Evolutionary conservation across 2,329 filamentous ascomycete species (phyloP).

Genomic region (Talaromyces marneffei): DNA sequence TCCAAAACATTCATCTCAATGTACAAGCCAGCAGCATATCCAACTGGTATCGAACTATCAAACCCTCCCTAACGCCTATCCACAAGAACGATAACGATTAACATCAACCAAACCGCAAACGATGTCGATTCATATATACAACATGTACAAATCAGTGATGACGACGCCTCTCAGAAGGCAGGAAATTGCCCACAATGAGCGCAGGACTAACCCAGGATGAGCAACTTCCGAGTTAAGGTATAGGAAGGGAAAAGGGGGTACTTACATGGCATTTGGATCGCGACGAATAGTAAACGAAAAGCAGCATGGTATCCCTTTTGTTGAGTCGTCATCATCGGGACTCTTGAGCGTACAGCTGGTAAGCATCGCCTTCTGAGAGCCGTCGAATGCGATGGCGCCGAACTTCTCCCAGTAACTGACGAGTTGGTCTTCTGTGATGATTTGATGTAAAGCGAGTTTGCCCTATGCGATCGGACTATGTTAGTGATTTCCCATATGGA

Average conservation of each 20-base stretch:
- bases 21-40: background rate
- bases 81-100: background rate
- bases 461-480: conserved; percentile 52
- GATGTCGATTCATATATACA: background rate
- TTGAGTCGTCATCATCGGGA: conserved; percentile 62
- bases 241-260: conserved; percentile 5
- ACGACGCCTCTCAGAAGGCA: conserved; percentile 68
- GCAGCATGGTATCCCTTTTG: conserved; percentile 79
- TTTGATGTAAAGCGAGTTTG: conserved; percentile 90
- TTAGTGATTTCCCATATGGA: background rate
- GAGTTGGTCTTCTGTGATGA: conserved; percentile 87
- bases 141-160: conserved; percentile 18
- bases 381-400: conserved; percentile 93
- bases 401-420: conserved; percentile 99
- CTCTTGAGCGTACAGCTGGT: conserved; percentile 90
- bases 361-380: conserved; percentile 85
- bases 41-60: conserved; percentile 2
- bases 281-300: conserved; percentile 96
- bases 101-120: background rate
- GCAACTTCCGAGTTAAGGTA: too few species aligned
- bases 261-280: conserved; percentile 94
- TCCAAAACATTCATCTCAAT: background rate
- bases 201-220: conserved; percentile 61
- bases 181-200: conserved; percentile 92
- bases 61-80: background rate